Evolutionary conservation across 345 rosid genomes (phyloP).

Genomic region (Adansonia digitata): DNA sequence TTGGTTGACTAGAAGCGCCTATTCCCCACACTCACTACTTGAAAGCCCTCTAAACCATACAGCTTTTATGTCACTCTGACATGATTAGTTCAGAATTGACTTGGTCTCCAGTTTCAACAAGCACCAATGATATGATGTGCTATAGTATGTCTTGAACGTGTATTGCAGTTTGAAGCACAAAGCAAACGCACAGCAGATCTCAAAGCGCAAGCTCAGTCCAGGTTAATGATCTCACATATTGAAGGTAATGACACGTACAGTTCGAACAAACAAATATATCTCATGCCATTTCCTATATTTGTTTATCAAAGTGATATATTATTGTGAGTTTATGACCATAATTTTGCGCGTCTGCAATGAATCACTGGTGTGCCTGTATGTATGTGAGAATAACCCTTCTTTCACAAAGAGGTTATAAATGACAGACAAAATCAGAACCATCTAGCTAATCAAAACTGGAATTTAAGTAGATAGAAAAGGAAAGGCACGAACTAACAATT

Average conservation of each 20-base stretch:
- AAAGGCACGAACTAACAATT: neutral
- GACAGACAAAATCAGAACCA: neutral
- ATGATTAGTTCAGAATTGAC: neutral
- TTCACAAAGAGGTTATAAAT: neutral
- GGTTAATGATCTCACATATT: neutral
- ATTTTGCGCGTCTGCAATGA: neutral
- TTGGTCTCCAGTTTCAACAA: neutral
- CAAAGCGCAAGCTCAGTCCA: neutral
- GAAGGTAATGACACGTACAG: neutral
- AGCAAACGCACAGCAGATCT: neutral
- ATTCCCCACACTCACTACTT: neutral
- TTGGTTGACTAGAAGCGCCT: neutral
- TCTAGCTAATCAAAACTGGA: neutral
- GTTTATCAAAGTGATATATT: neutral
- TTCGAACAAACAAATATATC: neutral
- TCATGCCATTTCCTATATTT: neutral
- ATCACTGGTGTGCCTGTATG: neutral
- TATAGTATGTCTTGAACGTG: neutral
- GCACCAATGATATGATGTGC: neutral
- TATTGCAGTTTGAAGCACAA: neutral
- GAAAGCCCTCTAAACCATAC: neutral
- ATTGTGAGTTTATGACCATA: neutral
- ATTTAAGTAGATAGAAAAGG: neutral
- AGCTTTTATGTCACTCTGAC: neutral
- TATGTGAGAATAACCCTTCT: neutral